phyloP scores from a whole-genome alignment of 2,329 filamentous ascomycete genomes.

The Nakataea oryzae region DNA sequence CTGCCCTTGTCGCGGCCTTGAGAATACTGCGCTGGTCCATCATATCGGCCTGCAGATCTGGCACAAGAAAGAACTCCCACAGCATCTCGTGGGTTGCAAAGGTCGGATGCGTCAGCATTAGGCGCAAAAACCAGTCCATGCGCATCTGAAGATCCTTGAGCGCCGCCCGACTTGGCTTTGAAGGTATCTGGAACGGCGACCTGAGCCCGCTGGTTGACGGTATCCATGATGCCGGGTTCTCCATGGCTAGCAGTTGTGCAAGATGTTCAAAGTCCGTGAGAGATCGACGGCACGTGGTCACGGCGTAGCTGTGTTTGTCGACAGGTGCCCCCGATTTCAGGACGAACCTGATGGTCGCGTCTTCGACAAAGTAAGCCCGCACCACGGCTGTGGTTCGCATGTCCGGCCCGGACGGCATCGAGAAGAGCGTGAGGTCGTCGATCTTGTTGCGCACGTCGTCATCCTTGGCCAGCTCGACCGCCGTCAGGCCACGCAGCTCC shows the following conservation, averaged over 20 bases:
- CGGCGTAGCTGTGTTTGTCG: conserved; percentile 73
- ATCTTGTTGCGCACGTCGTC: conserved; percentile 95
- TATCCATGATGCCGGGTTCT: conserved; percentile 93
- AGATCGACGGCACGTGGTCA: conserved; percentile 86
- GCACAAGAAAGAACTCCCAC: conserved; percentile 98
- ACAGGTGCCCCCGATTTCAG: conserved; percentile 88
- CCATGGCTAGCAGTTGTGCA: conserved; percentile 68
- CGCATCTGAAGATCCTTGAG: conserved; percentile 79
- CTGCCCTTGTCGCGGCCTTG: conserved; percentile 73
- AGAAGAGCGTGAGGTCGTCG: conserved; percentile 83
- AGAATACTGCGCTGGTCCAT: conserved; percentile 80
- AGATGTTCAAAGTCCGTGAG: conserved; percentile 86
- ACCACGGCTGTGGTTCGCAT: conserved; percentile 87
- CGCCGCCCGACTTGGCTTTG: conserved; percentile 78
- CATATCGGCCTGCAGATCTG: conserved; percentile 81
- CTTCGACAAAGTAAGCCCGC: conserved; percentile 92
- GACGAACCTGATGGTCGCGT: conserved; percentile 84
- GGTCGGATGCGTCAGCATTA: conserved; percentile 78
- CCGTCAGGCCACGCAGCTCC: conserved; percentile 80
- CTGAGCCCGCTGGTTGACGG: conserved; percentile 68
- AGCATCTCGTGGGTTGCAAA: conserved; percentile 95
- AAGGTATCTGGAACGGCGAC: conserved; percentile 87
- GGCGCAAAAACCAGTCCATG: conserved; percentile 80
- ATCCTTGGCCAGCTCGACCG: conserved; percentile 93
- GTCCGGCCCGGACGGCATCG: conserved; percentile 59